A percentile compares a stretch with the other conserved stretches of the same genome.
phyloP scores from a whole-genome alignment of 108 stramenopile genomes.

The Skeletonema costatum region DNA sequence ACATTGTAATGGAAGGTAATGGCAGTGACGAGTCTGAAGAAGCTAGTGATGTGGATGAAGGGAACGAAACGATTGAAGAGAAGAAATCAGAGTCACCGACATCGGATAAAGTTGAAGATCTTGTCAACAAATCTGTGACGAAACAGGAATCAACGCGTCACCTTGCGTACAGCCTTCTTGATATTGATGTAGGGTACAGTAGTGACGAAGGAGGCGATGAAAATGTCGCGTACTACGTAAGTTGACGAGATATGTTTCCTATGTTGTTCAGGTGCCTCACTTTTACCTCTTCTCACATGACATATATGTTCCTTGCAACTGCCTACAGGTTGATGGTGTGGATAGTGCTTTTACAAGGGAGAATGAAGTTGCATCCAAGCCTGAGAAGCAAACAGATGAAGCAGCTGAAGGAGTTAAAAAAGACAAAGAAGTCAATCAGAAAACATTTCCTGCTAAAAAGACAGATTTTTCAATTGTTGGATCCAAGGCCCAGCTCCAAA shows the following conservation, averaged over 20 bases:
- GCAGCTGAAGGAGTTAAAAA: slow-evolving; percentile 4
- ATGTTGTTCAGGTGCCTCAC: not conserved
- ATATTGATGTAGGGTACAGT: slow-evolving; percentile 84
- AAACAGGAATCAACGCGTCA: slow-evolving; percentile 78
- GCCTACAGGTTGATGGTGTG: slow-evolving; percentile 67
- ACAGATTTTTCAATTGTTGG: slow-evolving; percentile 79
- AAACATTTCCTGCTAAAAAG: slow-evolving; percentile 65
- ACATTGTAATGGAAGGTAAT: slow-evolving; percentile 34
- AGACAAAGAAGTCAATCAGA: slow-evolving; percentile 17
- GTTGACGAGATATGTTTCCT: not conserved
- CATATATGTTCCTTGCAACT: not conserved
- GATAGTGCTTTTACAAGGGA: slow-evolving; percentile 67
- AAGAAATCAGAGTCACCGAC: slow-evolving; percentile 5
- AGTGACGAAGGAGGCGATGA: slow-evolving; percentile 93
- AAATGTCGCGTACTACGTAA: slow-evolving; percentile 69
- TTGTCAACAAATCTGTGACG: slow-evolving; percentile 27
- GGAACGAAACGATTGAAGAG: slow-evolving; percentile 19
- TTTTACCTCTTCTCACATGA: not conserved
- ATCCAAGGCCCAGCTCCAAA: slow-evolving; percentile 61
- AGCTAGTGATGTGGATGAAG: not conserved
- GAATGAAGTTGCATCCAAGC: slow-evolving; percentile 12
- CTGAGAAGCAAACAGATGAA: slow-evolving; percentile 1
- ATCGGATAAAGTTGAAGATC: slow-evolving; percentile 1
- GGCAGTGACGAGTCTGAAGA: not conserved
- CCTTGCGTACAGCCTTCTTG: slow-evolving; percentile 68